Conservation (phyloP, 345 rosid genomes). For the Lagerstroemia speciosa region DNA sequence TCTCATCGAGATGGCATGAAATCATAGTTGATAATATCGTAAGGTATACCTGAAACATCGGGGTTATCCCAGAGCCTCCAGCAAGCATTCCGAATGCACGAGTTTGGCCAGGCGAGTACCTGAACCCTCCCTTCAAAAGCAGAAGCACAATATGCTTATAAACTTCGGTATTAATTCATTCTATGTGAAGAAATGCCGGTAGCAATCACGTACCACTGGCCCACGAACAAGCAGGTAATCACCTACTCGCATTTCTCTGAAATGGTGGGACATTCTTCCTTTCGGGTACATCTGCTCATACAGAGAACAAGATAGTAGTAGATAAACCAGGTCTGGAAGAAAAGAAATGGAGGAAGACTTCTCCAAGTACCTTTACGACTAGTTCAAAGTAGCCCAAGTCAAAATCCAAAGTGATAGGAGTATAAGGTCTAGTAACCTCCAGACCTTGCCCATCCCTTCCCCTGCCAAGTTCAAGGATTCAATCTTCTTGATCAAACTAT, state of each 20-base stretch:
- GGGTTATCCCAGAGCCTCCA: slow-evolving; percentile 48
- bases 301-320: neutral
- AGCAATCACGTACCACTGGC: slow-evolving; percentile 28
- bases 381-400: too few relatives aligned
- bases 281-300: slow-evolving; percentile 36
- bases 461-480: slow-evolving; percentile 14
- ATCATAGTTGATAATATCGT: too few relatives aligned
- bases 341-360: too few relatives aligned
- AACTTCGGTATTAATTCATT: neutral
- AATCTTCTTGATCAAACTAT: neutral
- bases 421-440: slow-evolving; percentile 41
- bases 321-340: slow-evolving; percentile 16
- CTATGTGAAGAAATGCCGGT: neutral
- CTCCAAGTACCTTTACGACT: too few relatives aligned
- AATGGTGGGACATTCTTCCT: slow-evolving; percentile 52
- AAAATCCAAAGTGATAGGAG: too few relatives aligned
- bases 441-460: slow-evolving; percentile 32
- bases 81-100: slow-evolving; percentile 49
- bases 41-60: slow-evolving; percentile 47
- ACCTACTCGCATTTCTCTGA: slow-evolving; percentile 32
- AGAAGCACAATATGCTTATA: neutral
- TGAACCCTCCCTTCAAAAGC: slow-evolving; percentile 29
- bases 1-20: neutral
- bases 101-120: slow-evolving; percentile 30
- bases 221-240: slow-evolving; percentile 37